Conservation (phyloP, 2,329 filamentous ascomycete species). For the Aspergillus unguis region DNA sequence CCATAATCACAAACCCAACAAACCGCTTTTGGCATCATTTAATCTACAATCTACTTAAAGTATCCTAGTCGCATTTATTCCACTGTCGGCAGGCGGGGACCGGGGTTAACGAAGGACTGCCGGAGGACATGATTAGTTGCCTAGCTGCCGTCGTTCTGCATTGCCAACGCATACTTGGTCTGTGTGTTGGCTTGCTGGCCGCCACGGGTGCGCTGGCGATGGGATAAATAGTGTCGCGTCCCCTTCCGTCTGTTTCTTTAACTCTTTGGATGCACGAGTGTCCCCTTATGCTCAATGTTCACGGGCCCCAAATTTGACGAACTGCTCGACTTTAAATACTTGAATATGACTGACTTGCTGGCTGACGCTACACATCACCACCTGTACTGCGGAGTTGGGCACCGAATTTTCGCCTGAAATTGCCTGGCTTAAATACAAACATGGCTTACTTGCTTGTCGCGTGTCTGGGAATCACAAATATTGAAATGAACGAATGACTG, state of each 20-base stretch:
- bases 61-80: not conserved
- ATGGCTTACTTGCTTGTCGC: not conserved
- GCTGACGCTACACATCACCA: too few species aligned
- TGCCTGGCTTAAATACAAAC: constrained; percentile 3
- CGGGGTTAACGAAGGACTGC: constrained; percentile 13
- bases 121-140: constrained; percentile 23
- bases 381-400: not conserved
- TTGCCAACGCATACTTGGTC: constrained; percentile 31
- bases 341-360: too few species aligned
- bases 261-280: not conserved
- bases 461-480: constrained; percentile 5
- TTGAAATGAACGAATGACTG: not conserved
- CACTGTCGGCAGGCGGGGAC: constrained; percentile 13
- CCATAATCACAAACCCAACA: too few species aligned
- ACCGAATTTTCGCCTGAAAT: not conserved
- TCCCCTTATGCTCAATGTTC: too few species aligned
- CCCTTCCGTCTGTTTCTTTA: constrained; percentile 3
- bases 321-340: too few species aligned
- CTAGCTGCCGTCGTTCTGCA: constrained; percentile 28
- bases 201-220: constrained; percentile 7
- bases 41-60: not conserved
- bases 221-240: constrained; percentile 15
- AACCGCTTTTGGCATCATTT: too few species aligned
- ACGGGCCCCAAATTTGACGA: too few species aligned
- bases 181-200: constrained; percentile 20